Conservation (phyloP, 345 rosid genomes). For the Chamaenerion angustifolium region DNA sequence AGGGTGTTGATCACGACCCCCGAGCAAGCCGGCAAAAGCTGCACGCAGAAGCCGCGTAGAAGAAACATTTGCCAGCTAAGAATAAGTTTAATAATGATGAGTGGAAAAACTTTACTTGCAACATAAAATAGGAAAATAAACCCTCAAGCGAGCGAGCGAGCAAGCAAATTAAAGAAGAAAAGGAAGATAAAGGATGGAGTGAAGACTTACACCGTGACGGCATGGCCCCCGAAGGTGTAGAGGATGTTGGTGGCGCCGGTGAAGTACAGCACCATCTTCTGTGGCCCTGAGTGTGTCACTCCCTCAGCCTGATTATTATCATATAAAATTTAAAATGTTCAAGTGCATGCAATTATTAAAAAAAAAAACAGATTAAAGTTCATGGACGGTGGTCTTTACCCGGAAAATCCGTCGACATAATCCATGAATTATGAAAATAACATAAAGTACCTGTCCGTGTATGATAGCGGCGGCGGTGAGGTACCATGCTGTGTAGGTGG, state of each 20-base stretch:
- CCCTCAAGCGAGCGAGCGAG: too few relatives aligned
- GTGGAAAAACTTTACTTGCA: neutral
- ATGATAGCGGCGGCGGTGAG: constrained; percentile 66
- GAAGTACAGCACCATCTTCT: constrained; percentile 77
- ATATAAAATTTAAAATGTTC: neutral
- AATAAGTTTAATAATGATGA: neutral
- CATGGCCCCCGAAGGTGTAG: constrained; percentile 98
- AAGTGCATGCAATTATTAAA: too few relatives aligned
- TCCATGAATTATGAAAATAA: too few relatives aligned
- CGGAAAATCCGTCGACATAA: too few relatives aligned
- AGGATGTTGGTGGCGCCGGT: constrained; percentile 99
- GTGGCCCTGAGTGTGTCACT: constrained; percentile 66
- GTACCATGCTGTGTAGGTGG: constrained; percentile 99
- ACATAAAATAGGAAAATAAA: too few relatives aligned
- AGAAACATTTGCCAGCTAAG: constrained; percentile 10
- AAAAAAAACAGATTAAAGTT: too few relatives aligned
- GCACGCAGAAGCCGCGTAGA: constrained; percentile 71
- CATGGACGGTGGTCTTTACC: too few relatives aligned
- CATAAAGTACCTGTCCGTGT: constrained; percentile 62
- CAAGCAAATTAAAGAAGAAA: too few relatives aligned
- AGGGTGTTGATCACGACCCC: neutral
- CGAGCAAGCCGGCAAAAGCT: constrained; percentile 63
- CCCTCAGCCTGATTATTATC: constrained; percentile 32
- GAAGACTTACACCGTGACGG: constrained; percentile 85
- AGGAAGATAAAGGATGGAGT: too few relatives aligned